These are phyloP conservation scores for Colletotrichum sp. DNA, from an alignment of 2,329 filamentous ascomycete species.

Conservation along the genomic window DNA sequence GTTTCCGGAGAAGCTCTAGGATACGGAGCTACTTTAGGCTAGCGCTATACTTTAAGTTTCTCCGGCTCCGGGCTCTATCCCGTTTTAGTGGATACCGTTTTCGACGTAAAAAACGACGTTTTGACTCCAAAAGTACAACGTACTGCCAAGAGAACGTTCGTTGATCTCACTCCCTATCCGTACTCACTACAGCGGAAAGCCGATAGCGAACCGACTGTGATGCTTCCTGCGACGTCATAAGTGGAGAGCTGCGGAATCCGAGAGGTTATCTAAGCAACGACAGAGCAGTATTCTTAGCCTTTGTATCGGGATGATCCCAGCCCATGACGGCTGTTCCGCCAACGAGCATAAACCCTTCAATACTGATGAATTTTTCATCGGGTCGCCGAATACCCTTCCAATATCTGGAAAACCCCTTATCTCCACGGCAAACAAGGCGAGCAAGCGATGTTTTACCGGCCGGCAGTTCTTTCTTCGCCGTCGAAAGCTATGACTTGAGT, in stretches of 20 bases:
- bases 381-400: not conserved
- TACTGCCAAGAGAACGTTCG: too few relatives aligned
- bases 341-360: not conserved
- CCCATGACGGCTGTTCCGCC: not conserved
- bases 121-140: too few relatives aligned
- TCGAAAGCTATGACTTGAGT: not conserved
- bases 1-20: too few relatives aligned
- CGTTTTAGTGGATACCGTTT: too few relatives aligned
- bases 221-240: not conserved
- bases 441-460: not conserved
- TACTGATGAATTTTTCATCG: not conserved
- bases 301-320: not conserved
- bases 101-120: too few relatives aligned
- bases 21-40: too few relatives aligned
- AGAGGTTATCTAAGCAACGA: not conserved
- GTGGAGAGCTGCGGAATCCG: not conserved
- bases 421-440: not conserved
- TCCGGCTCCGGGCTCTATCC: too few relatives aligned
- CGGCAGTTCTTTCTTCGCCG: not conserved
- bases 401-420: not conserved
- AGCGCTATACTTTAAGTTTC: too few relatives aligned
- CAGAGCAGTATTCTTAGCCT: not conserved
- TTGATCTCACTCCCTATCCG: too few relatives aligned
- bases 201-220: not conserved
- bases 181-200: not conserved